Evolutionary conservation across 2,329 filamentous ascomycete genomes (phyloP).

Genomic region (Amauroascus niger): DNA sequence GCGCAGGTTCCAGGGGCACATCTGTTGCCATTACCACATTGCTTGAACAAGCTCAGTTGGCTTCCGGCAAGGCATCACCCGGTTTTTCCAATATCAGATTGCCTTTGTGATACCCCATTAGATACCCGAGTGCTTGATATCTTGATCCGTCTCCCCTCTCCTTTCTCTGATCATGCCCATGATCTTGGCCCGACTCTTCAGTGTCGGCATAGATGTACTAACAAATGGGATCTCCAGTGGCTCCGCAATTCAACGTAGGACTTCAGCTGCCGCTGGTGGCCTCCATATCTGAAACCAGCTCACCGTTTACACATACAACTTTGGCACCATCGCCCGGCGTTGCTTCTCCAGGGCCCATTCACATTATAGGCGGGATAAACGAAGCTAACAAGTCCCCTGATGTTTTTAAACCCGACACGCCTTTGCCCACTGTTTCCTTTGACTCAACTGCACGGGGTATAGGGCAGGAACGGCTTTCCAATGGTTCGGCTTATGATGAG

Average conservation of each 20-base stretch:
- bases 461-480: neutral
- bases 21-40: too few species aligned
- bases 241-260: constrained; percentile 2
- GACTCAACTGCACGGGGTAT: neutral
- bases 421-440: constrained; percentile 1
- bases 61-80: too few species aligned
- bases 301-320: constrained; percentile 3
- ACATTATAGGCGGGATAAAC: neutral
- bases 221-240: constrained; percentile 3
- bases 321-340: neutral
- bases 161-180: too few species aligned
- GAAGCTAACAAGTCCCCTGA: neutral
- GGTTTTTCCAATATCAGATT: too few species aligned
- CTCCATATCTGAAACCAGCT: neutral
- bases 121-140: too few species aligned
- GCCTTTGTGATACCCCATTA: too few species aligned
- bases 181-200: too few species aligned
- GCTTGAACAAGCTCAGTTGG: neutral
- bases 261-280: constrained; percentile 9
- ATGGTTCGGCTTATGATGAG: neutral
- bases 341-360: neutral
- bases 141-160: too few species aligned
- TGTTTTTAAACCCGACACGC: neutral
- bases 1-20: too few species aligned
- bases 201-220: neutral